Percentiles rank a stretch among this genome's conserved stretches.
Evolutionary conservation across 768 basidiomycete genomes (phyloP).

Genomic region (Hygrocybe punicea): DNA sequence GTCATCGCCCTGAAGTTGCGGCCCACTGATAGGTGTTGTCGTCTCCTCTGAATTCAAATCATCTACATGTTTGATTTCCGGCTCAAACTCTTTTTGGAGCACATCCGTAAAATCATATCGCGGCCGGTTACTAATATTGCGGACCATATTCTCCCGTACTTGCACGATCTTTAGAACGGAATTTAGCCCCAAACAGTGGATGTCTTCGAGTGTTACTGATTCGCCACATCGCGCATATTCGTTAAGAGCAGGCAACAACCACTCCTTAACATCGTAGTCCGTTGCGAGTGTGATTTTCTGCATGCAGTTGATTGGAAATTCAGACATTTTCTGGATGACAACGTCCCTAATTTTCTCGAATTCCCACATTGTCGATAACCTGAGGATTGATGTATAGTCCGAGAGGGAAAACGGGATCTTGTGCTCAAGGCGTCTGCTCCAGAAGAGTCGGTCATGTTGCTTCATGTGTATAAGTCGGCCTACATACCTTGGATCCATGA

Average conservation of each 20-base stretch:
- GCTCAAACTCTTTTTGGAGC: not conserved
- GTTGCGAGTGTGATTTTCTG: conserved; percentile 31
- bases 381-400: conserved; percentile 34
- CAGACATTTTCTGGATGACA: conserved; percentile 25
- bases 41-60: not conserved
- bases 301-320: conserved; percentile 18
- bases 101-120: not conserved
- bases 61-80: not conserved
- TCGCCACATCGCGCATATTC: conserved; percentile 23
- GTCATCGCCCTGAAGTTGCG: not conserved
- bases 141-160: not conserved
- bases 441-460: conserved; percentile 18
- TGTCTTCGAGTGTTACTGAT: conserved; percentile 26
- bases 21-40: not conserved
- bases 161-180: conserved; percentile 20
- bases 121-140: not conserved
- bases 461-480: not conserved
- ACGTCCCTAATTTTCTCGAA: conserved; percentile 26
- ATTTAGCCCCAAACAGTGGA: conserved; percentile 26
- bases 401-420: conserved; percentile 24
- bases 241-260: conserved; percentile 31
- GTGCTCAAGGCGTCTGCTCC: conserved; percentile 27
- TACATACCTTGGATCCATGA: conserved; percentile 27
- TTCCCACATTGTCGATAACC: no score
- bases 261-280: conserved; percentile 29